Evolutionary conservation across 2,329 filamentous ascomycete species (phyloP).

Genomic region (Aureobasidium uvarum): DNA sequence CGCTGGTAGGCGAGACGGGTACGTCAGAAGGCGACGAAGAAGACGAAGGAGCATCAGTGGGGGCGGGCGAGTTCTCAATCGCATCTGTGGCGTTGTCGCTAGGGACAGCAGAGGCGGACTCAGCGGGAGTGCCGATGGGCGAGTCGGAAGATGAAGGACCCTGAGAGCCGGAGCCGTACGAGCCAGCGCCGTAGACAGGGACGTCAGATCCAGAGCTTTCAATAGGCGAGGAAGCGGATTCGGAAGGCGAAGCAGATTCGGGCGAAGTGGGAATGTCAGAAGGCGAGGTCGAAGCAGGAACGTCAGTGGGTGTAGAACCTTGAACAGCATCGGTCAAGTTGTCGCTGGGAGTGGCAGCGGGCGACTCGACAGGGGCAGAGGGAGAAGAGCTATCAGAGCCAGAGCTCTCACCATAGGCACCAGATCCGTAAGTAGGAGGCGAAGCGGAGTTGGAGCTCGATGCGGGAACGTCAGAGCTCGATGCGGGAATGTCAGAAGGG

Average conservation of each 20-base stretch:
- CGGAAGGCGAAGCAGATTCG: too few species aligned
- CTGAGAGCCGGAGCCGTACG: not conserved
- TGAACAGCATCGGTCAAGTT: not conserved
- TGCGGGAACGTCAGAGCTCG: too few species aligned
- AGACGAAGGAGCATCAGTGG: not conserved
- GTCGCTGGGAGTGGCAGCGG: not conserved
- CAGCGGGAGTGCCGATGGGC: conserved; percentile 12
- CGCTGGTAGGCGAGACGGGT: not conserved
- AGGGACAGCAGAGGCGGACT: not conserved
- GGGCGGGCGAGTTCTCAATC: not conserved
- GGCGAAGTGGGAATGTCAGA: too few species aligned
- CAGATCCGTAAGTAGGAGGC: not conserved
- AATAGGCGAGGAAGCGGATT: too few species aligned
- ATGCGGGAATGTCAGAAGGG: too few species aligned
- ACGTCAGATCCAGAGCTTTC: not conserved
- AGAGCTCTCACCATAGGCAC: not conserved
- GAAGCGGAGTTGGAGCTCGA: too few species aligned
- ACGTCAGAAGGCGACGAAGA: not conserved
- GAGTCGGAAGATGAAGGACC: not conserved
- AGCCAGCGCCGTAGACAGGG: conserved; percentile 9
- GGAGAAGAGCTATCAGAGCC: not conserved
- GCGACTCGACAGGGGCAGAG: conserved; percentile 15
- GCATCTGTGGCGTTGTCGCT: not conserved
- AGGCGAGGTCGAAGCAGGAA: not conserved
- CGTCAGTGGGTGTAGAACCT: not conserved